These are phyloP conservation scores for Geotrichum klebahnii DNA, from an alignment of 1,139 yeast species.

Conservation along the genomic window DNA sequence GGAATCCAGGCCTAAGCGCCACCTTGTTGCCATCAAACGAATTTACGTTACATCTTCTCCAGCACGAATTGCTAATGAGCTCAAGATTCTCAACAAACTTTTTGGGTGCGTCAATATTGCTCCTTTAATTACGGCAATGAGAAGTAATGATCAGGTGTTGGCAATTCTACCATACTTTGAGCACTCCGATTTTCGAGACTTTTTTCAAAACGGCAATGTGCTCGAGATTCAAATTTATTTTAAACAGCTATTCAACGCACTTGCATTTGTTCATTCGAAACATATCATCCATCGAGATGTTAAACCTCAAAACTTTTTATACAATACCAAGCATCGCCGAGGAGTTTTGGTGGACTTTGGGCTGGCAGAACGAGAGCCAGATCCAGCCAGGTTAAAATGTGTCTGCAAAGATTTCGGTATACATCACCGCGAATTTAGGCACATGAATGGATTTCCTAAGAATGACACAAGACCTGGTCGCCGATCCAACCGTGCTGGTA, in stretches of 20 bases:
- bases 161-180: slow-evolving; percentile 89
- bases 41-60: slow-evolving; percentile 96
- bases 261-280: slow-evolving; percentile 69
- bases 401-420: slow-evolving; percentile 17
- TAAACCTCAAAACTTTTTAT: slow-evolving; percentile 75
- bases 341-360: slow-evolving; percentile 95
- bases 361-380: slow-evolving; percentile 55
- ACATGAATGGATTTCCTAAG: slow-evolving; percentile 36
- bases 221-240: slow-evolving; percentile 77
- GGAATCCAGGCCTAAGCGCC: background rate
- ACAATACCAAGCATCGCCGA: slow-evolving; percentile 65
- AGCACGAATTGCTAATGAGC: slow-evolving; percentile 79
- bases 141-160: slow-evolving; percentile 85
- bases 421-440: slow-evolving; percentile 10
- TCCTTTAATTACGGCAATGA: slow-evolving; percentile 79
- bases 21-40: slow-evolving; percentile 79
- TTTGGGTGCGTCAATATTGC: slow-evolving; percentile 73
- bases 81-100: slow-evolving; percentile 66
- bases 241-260: slow-evolving; percentile 70
- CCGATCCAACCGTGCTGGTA: slow-evolving; percentile 96
- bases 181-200: slow-evolving; percentile 81
- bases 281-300: slow-evolving; percentile 84
- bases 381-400: slow-evolving; percentile 10
- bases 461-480: slow-evolving; percentile 63
- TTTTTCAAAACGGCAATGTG: slow-evolving; percentile 73